phyloP scores from a whole-genome alignment of 2,329 filamentous ascomycete genomes.

The Pseudocercospora crystallina region DNA sequence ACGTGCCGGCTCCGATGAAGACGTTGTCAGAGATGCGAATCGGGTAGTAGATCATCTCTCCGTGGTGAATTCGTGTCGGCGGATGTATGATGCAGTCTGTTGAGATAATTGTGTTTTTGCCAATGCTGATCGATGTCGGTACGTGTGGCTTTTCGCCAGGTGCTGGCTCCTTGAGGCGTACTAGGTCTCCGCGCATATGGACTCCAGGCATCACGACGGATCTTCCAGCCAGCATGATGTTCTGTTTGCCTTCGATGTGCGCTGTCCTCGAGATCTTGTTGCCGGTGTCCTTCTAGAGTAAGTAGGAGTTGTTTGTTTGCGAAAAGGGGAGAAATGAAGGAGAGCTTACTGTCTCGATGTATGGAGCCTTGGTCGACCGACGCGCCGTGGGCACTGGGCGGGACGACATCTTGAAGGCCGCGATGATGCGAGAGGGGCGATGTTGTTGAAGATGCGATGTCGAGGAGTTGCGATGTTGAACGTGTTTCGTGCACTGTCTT shows the following conservation, averaged over 20 bases:
- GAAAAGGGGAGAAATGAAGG: not conserved
- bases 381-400: conserved; percentile 39
- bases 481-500: too few relatives aligned
- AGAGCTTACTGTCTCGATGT: conserved; percentile 81
- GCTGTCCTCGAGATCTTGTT: conserved; percentile 97
- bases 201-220: conserved; percentile 95
- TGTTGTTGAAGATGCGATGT: too few relatives aligned
- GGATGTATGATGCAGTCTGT: conserved; percentile 76
- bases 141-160: conserved; percentile 33
- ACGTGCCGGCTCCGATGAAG: conserved; percentile 68
- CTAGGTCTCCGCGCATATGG: conserved; percentile 87
- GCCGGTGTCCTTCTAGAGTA: conserved; percentile 72
- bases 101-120: conserved; percentile 73
- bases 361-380: conserved; percentile 81
- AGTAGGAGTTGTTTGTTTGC: not conserved
- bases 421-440: too few relatives aligned
- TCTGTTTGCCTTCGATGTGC: conserved; percentile 89
- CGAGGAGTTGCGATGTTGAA: too few relatives aligned
- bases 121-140: conserved; percentile 74
- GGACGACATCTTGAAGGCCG: conserved; percentile 32
- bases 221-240: conserved; percentile 93
- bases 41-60: conserved; percentile 74
- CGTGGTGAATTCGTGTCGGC: conserved; percentile 78
- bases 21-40: conserved; percentile 94
- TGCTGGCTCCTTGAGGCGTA: conserved; percentile 32